Evolutionary conservation across 768 basidiomycete species (phyloP).

Genomic region (Lactarius hatsudake): DNA sequence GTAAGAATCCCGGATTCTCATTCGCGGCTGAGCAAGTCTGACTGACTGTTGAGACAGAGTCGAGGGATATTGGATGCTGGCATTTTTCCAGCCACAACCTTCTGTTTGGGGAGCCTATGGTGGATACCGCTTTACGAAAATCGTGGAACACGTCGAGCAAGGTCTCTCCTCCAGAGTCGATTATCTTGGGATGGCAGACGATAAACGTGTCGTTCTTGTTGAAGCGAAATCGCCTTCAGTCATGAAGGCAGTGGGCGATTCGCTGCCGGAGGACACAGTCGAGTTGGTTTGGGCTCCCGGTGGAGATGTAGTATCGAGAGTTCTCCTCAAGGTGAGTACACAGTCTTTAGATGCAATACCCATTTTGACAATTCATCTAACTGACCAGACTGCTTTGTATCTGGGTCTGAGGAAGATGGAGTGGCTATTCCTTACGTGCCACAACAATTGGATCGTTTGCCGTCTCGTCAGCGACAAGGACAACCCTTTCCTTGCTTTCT

Average conservation of each 20-base stretch:
- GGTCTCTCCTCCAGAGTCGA: neutral
- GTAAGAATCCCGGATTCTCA: neutral
- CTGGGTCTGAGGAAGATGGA: neutral
- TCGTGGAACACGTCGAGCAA: neutral
- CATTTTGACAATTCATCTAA: too few species aligned
- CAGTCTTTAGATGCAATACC: neutral
- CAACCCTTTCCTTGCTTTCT: neutral
- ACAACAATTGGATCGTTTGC: slow-evolving; percentile 1
- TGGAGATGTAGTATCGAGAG: neutral
- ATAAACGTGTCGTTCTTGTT: neutral
- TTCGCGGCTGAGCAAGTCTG: neutral
- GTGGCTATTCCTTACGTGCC: slow-evolving; percentile 1
- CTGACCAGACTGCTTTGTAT: neutral
- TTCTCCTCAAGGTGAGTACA: neutral
- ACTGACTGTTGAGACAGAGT: neutral
- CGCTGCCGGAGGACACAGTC: neutral
- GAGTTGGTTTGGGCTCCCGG: neutral
- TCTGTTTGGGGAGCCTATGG: too few species aligned
- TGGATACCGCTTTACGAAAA: neutral
- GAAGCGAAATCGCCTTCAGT: slow-evolving; percentile 2
- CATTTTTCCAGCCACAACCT: too few species aligned
- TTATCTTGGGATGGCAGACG: neutral
- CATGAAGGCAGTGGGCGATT: neutral
- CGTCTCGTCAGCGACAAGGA: neutral
- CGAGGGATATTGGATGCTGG: neutral